These are phyloP conservation scores for Nymphaea colorata DNA, from an alignment of 164 flowering plant species.

Conservation along the genomic window DNA sequence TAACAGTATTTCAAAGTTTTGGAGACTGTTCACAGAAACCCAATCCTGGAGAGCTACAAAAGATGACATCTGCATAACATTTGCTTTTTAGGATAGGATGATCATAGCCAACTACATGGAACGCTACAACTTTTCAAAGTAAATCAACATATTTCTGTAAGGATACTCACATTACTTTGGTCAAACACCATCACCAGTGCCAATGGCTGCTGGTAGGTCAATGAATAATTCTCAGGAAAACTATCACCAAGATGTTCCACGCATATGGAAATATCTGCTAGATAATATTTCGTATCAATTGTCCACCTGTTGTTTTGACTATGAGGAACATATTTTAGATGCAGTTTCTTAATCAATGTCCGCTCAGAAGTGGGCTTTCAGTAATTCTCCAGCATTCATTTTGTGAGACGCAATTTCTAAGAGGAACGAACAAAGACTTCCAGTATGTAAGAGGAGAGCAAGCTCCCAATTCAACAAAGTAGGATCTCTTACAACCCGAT, in stretches of 20 bases:
- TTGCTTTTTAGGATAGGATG: not conserved
- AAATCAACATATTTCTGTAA: not conserved
- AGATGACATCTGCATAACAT: conserved; percentile 47
- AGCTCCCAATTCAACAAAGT: no score
- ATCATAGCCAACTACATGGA: not conserved
- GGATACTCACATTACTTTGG: conserved; percentile 47
- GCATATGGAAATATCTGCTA: conserved; percentile 82
- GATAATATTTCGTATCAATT: conserved; percentile 78
- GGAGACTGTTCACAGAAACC: conserved; percentile 49
- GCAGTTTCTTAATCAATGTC: no score
- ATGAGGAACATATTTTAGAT: no score
- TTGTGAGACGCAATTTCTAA: no score
- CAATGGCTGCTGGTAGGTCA: conserved; percentile 29
- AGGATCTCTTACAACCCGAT: no score
- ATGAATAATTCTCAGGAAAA: conserved; percentile 29
- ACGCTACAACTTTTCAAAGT: not conserved
- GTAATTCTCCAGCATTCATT: no score
- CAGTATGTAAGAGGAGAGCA: no score
- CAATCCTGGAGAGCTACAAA: conserved; percentile 56
- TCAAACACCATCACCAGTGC: conserved; percentile 93
- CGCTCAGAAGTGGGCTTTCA: no score
- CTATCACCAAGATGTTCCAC: conserved; percentile 59
- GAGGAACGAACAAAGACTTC: no score
- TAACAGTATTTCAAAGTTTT: conserved; percentile 55
- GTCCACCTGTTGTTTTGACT: conserved; percentile 44